Evolutionary conservation across 2,329 filamentous ascomycete species (phyloP), one percentile per base, ranked within the genome.

Genomic region (Aspergillus pseudoviridinutans): DNA sequence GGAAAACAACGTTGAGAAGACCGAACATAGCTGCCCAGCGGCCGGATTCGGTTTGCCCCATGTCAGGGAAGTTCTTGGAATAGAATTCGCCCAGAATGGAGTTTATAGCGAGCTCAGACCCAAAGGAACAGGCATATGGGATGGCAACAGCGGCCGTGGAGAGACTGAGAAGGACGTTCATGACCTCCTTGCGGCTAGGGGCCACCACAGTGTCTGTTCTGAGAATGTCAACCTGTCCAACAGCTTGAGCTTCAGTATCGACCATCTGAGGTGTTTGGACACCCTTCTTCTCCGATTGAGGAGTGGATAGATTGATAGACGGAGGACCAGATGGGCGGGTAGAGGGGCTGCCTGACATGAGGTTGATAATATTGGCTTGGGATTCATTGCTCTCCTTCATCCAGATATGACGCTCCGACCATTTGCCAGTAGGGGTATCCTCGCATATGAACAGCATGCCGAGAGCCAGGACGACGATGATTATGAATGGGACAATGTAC

Each of bases 391-490:
- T 58, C 52, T 83, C 79, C 55, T 83, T 77, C 1, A 82, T 79
- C 61, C 80, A 82, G 47, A 84, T 76, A 52, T 85, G 80, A 29
- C 91, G 85, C 42, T 93, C 87, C 6, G 84, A 83, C 92, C 92
- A 96, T 62, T 85, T 86, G 35, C 92, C 92, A 0, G 85, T 89
- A 0, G 92, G 92, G 0, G 90, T 92, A 68, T 97, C 92, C 1
- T 89, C 85, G 67, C 90, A 92, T 14, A 90, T 76, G 25, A 91
- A 69, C 3, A 95, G 74, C 76, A 96, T 87, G 17, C 79, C 76
- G n/a, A 89, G 66, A 12, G 87, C 89, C 6, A 86, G 84, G 25
- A 74, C 68, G 12, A 87, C 79, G 71, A 93, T 88, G 63, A 93
- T 82, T 64, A 92, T 83, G 59, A 94, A 89, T 0, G 92, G 92